phyloP scores from a whole-genome alignment of 768 basidiomycete species.

The Obba rivulosa region DNA sequence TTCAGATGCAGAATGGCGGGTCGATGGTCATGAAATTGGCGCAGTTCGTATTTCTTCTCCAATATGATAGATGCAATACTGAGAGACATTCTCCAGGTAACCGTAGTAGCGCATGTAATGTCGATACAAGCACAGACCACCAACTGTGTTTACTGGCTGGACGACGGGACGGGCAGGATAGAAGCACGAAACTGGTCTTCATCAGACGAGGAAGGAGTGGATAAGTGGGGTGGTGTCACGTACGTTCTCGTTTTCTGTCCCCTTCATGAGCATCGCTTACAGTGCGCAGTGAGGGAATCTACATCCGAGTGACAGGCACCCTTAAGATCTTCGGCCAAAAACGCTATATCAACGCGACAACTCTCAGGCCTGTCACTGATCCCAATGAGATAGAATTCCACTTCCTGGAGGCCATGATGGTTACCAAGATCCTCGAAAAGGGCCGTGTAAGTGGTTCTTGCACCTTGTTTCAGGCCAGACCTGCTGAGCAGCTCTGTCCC shows the following conservation, averaged over 20 bases:
- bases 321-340: slow-evolving; percentile 81
- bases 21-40: slow-evolving; percentile 77
- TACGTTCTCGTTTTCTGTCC: slow-evolving; percentile 21
- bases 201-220: slow-evolving; percentile 47
- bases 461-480: not conserved
- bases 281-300: slow-evolving; percentile 57
- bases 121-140: slow-evolving; percentile 69
- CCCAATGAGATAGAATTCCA: slow-evolving; percentile 81
- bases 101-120: slow-evolving; percentile 69
- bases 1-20: slow-evolving; percentile 81
- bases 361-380: slow-evolving; percentile 66
- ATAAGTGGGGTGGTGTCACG: slow-evolving; percentile 44
- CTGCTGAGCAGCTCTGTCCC: not conserved
- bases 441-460: slow-evolving; percentile 47
- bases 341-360: slow-evolving; percentile 73
- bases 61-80: not conserved
- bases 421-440: slow-evolving; percentile 58
- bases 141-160: slow-evolving; percentile 72
- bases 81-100: slow-evolving; percentile 44
- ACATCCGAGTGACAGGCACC: slow-evolving; percentile 75
- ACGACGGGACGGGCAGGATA: slow-evolving; percentile 80
- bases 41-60: slow-evolving; percentile 45
- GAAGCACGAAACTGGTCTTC: slow-evolving; percentile 83
- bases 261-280: no score
- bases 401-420: slow-evolving; percentile 65